phyloP scores from a whole-genome alignment of 805 yeast genomes.

The Yarrowia phangngaensis region DNA sequence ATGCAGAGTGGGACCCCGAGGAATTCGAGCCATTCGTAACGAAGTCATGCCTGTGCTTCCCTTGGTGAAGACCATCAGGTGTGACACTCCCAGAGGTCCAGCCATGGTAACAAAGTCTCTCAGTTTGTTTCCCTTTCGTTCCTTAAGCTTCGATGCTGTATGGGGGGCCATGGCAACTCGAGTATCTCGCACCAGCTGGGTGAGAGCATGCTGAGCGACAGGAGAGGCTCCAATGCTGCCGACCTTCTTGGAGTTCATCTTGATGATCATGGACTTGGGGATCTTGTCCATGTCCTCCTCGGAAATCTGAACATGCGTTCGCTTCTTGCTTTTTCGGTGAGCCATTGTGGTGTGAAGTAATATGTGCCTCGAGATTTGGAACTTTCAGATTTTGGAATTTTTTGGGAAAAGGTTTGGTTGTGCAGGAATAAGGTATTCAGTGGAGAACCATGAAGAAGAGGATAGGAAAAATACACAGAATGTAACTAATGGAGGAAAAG shows the following conservation, averaged over 20 bases:
- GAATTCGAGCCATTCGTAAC: conserved; percentile 78
- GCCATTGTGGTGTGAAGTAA: conserved; percentile 23
- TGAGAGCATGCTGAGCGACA: conserved; percentile 61
- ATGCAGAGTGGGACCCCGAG: conserved; percentile 90
- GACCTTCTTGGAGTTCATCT: conserved; percentile 63
- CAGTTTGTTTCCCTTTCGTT: conserved; percentile 79
- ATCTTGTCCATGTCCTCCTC: conserved; percentile 67
- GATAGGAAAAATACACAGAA: too few species aligned
- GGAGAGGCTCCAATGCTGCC: conserved; percentile 40
- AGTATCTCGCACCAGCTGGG: conserved; percentile 82
- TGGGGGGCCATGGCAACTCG: conserved; percentile 93
- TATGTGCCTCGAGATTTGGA: neutral
- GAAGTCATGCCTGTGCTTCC: conserved; percentile 75
- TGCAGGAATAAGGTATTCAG: neutral
- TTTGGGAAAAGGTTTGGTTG: conserved; percentile 17
- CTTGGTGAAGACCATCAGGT: conserved; percentile 81
- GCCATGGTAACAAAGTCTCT: conserved; percentile 98
- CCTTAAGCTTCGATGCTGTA: conserved; percentile 83
- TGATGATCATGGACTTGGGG: conserved; percentile 92
- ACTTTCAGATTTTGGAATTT: conserved; percentile 51
- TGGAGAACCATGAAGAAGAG: neutral
- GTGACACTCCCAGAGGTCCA: conserved; percentile 91
- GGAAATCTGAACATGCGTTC: conserved; percentile 71
- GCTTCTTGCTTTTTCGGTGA: conserved; percentile 56
- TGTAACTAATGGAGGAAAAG: too few species aligned